Evolutionary conservation across 495 filamentous ascomycete species (phyloP).

Genomic region (Trichoderma virens): DNA sequence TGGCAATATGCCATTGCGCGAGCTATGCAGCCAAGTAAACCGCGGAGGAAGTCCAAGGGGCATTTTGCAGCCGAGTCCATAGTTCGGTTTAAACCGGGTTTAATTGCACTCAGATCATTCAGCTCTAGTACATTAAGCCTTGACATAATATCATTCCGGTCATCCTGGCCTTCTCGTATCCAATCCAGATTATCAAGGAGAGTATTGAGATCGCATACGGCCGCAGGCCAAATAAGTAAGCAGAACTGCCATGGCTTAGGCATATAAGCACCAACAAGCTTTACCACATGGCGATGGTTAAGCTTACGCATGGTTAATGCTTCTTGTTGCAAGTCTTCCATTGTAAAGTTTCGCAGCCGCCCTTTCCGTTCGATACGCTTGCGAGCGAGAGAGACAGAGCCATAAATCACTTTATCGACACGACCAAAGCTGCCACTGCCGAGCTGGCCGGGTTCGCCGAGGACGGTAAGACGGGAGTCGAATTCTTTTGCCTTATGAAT

Average conservation of each 20-base stretch:
- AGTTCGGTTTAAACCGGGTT: neutral
- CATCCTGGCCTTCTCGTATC: slow-evolving; percentile 21
- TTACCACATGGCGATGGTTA: slow-evolving; percentile 34
- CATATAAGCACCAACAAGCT: slow-evolving; percentile 35
- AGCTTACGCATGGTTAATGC: slow-evolving; percentile 36
- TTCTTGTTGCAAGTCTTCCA: slow-evolving; percentile 30
- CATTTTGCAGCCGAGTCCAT: slow-evolving; percentile 11
- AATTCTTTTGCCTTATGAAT: slow-evolving; percentile 26
- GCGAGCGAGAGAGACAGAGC: slow-evolving; percentile 25
- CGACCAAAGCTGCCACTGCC: slow-evolving; percentile 27
- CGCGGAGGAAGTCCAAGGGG: slow-evolving; percentile 25
- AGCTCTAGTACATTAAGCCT: slow-evolving; percentile 25
- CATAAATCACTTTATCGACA: slow-evolving; percentile 29
- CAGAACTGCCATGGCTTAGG: slow-evolving; percentile 22
- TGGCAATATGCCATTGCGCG: slow-evolving; percentile 35
- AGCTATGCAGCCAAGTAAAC: slow-evolving; percentile 30
- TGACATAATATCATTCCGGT: slow-evolving; percentile 25
- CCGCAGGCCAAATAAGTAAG: slow-evolving; percentile 34
- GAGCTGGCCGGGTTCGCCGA: slow-evolving; percentile 21
- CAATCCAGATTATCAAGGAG: slow-evolving; percentile 32
- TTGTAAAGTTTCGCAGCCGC: slow-evolving; percentile 15
- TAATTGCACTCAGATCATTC: slow-evolving; percentile 20
- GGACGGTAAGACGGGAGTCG: slow-evolving; percentile 22
- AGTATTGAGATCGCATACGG: slow-evolving; percentile 32
- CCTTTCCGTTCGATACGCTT: slow-evolving; percentile 27